Evolutionary conservation across 306 rosid species (phyloP), one percentile per base, ranked within the genome.

Genomic region (Aeschynomene evenia): DNA sequence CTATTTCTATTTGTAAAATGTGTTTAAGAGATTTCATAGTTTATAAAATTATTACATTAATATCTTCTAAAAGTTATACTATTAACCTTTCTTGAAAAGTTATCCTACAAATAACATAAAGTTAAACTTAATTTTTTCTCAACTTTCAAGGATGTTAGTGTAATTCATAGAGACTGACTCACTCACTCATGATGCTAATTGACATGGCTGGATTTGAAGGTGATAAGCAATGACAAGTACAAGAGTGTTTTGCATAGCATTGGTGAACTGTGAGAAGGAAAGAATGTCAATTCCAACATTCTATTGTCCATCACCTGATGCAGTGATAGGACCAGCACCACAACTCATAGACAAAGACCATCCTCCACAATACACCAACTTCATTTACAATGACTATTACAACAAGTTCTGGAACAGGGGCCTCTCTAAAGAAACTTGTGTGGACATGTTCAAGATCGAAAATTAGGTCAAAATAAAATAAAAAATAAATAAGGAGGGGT

Each of bases 201-300:
- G 43, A 0, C 22, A 24, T 76, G 19, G 52, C 36, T 55, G 31
- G 31, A 28, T 3, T 51, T 54, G n/a, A n/a, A 45, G 78, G 85
- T 77, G 74, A 81, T 81, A 73, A 81, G 85, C 74, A 81, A 81
- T 45, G 77, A 73, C 12, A 77, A 31, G 55, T 93, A 88, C 78
- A 90, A 85, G 85, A 93, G 98, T 56, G 98, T 90, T 61, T 49
- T 92, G 86, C 98, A 93, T 78, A 1, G 98, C 98, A 0, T 23
- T 85, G 43, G 95, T 89, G 23, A 93, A 90, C 13, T 21, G 73
- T 22, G 86, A 86, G 0, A 85, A 77, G 69, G 90, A 95, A 21
- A 88, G 98, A 56, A 85, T 93, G 2, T 90, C 98, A 0, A 74
- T 93, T 45, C 90, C 98, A 14, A 86, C 98, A 0, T 93, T 93